phyloP scores from a whole-genome alignment of 1,139 yeast genomes.

The Entelexis sorbosivorans region DNA sequence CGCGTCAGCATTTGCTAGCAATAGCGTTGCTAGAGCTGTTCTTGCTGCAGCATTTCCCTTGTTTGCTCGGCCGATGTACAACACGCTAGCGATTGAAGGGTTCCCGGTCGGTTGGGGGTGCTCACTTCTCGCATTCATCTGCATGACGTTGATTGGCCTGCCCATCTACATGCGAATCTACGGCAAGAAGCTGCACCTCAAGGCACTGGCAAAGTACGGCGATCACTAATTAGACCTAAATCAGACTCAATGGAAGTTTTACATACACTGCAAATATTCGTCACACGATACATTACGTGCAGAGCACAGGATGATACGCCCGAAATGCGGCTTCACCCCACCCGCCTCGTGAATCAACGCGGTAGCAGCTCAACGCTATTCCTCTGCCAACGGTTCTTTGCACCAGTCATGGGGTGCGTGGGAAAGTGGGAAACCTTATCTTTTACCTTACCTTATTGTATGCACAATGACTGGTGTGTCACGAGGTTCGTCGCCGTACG shows the following conservation, averaged over 20 bases:
- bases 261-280: not conserved
- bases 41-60: conserved; percentile 18
- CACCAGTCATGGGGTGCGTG: too few relatives aligned
- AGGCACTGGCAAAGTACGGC: not conserved
- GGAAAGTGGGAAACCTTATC: too few relatives aligned
- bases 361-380: too few relatives aligned
- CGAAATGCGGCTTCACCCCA: too few relatives aligned
- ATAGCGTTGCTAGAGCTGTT: conserved; percentile 15
- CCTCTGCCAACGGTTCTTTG: too few relatives aligned
- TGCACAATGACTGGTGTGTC: too few relatives aligned
- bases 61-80: conserved; percentile 35
- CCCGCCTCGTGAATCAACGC: too few relatives aligned
- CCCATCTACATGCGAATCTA: conserved; percentile 14
- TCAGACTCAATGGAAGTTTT: too few relatives aligned
- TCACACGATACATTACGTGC: too few relatives aligned
- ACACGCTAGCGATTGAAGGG: conserved; percentile 25
- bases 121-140: conserved; percentile 16
- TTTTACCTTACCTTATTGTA: too few relatives aligned
- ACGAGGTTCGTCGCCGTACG: too few relatives aligned
- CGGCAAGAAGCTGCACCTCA: not conserved
- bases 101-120: conserved; percentile 24
- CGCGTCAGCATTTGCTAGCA: conserved; percentile 16
- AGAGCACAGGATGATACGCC: too few relatives aligned
- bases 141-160: conserved; percentile 12
- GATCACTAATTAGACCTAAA: not conserved